A percentile compares a stretch with the other conserved stretches of the same genome.
These are phyloP conservation scores for Phytopythium chamaehyphon DNA, from an alignment of 352 stramenopile species.

Conservation along the genomic window DNA sequence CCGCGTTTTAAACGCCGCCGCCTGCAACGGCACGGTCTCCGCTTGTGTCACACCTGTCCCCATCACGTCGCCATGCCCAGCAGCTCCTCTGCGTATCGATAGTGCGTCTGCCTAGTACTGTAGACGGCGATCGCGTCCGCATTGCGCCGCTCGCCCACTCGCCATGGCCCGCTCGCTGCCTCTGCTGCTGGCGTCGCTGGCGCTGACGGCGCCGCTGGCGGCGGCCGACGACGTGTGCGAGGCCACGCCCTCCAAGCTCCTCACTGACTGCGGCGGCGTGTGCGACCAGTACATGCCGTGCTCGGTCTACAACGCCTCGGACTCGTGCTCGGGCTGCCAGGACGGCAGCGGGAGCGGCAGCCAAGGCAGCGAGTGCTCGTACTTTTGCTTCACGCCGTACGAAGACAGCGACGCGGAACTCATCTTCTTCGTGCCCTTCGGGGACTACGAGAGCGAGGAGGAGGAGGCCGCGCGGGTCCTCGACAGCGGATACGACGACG, in stretches of 20 bases:
- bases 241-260: slow-evolving; percentile 8
- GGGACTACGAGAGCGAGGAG: slow-evolving; percentile 6
- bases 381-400: slow-evolving; percentile 18
- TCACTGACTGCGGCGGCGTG: slow-evolving; percentile 17
- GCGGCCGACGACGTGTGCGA: background rate
- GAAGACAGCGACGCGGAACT: slow-evolving; percentile 8
- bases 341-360: slow-evolving; percentile 6
- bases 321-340: slow-evolving; percentile 21
- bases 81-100: no score
- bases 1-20: no score
- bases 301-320: slow-evolving; percentile 14
- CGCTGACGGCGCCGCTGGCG: background rate
- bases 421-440: slow-evolving; percentile 5
- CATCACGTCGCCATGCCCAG: no score
- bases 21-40: no score
- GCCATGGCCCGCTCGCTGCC: no score
- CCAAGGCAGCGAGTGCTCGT: slow-evolving; percentile 22
- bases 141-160: no score
- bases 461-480: slow-evolving; percentile 2
- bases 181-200: background rate
- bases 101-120: no score
- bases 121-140: no score
- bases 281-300: slow-evolving; percentile 22
- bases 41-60: no score
- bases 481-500: slow-evolving; percentile 3